Base-by-base conservation (phyloP, 768 basidiomycete genomes). In the Russula griseocarnosa region DNA sequence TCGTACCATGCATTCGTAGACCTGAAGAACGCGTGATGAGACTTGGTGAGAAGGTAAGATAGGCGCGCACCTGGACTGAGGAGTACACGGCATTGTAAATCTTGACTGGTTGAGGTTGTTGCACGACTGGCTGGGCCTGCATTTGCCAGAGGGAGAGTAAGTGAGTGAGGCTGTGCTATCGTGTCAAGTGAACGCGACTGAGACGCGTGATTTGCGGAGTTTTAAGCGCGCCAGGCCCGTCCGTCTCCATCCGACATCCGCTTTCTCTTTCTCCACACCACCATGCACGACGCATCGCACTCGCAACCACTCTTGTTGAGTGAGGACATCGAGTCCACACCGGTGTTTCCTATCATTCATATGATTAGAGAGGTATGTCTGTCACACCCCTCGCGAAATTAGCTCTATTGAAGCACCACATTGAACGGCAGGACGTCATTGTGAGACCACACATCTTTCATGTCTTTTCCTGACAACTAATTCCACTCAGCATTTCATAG, bases 1-100 rank as follows among this genome's bases (percentile, higher is more conserved):
- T 71, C 96, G 84, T 69, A 97, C 89, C 93, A 98, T 97, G 72
- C 94, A 96, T 76, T 98, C 95, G 75, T 94, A 96, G 26, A 98
- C 95, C 86, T 96, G 56, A 60, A 62, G 60, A 67, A 69, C 66
- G 54, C 61, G 58, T 60, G 69, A 66, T 66, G 66, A 65, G 69
- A 65, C 57, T 50, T 55, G 56, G 32, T 24, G 30, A 28, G 49
- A 63, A 54, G 46, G 49, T 18, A 7, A 5, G 5, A 44, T 10
- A 30, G 14, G 10, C 40, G 59, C 71, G 63, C 79, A 81, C 90
- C 87, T 92, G 90, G 10, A 94, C 92, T 10, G 90, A 91, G 22
- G 90, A 92, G 71, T 94, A 93, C 54, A 94, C 92, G 7, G 91
- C 91, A 84, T 94, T 94, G 78, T 94, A 94, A 68, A 94, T 92